Evolutionary conservation across 169 alveolate species (phyloP).

Genomic region (Plasmodium cynomolgi): DNA sequence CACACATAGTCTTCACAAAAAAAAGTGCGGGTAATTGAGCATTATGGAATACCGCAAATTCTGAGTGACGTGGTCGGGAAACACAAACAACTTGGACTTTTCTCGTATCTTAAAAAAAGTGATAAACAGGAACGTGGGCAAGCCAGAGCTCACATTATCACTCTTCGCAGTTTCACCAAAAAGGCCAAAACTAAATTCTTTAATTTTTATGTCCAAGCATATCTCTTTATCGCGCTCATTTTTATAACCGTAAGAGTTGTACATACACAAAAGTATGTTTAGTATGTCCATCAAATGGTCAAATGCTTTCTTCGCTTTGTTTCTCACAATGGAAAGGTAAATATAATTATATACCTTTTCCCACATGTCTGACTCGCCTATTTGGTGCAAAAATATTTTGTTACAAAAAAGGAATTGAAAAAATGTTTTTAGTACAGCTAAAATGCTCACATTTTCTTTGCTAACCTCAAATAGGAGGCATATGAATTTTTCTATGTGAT

Average conservation of each 20-base stretch:
- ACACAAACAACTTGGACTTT: conserved; percentile 27
- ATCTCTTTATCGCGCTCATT: conserved; percentile 36
- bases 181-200: conserved; percentile 3
- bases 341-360: conserved; percentile 45
- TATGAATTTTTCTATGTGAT: conserved; percentile 26
- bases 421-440: conserved; percentile 42
- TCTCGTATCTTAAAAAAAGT: conserved; percentile 55
- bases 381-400: conserved; percentile 33
- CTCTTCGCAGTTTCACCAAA: background rate
- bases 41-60: conserved; percentile 60
- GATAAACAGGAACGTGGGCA: conserved; percentile 22
- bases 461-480: conserved; percentile 33
- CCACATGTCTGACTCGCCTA: conserved; percentile 33
- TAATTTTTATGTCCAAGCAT: conserved; percentile 21
- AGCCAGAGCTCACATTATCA: background rate
- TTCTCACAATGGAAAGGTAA: conserved; percentile 34
- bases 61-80: conserved; percentile 58
- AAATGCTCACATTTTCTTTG: conserved; percentile 35
- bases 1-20: background rate
- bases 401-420: conserved; percentile 51
- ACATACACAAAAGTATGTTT: conserved; percentile 58
- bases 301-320: conserved; percentile 36
- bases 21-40: conserved; percentile 54
- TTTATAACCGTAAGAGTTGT: conserved; percentile 47
- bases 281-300: conserved; percentile 58